Base-by-base conservation (phyloP, 2,329 filamentous ascomycete species). In the Venturia oleaginea region DNA sequence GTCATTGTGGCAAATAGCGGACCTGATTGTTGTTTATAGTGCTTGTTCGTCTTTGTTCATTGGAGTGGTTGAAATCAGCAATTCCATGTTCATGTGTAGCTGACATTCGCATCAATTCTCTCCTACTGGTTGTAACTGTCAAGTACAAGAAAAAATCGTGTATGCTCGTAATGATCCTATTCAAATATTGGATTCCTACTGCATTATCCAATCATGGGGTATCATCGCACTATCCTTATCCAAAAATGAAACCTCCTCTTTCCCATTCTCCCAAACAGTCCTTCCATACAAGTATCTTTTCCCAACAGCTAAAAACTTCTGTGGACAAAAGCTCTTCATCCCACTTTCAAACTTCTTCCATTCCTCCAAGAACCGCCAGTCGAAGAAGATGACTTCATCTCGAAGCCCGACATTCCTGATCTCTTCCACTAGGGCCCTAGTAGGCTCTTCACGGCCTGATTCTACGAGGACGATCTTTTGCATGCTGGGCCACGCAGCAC, bases 301-400 rank as follows among this genome's bases (percentile, higher is more conserved):
- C 32, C 37, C 32, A 24, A 64, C 37, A 37, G 34, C 43, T 34
- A 37, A 6, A 10, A 43, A 40, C 5, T 7, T 37, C 34, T 37
- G 8, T 4, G 40, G 24, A 19, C 24, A 51, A 22, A 32, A 38
- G 10, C n/a, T 38, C 15, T 37, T 22, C 17, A 34, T 34, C 27
- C 40, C 37, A 8, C 17, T 3, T 37, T 59, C 63, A 17, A 64
- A 22, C 8, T 46, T 55, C 30, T 11, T 27, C 62, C 30, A 57
- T n/a, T 63, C 62, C 37, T 64, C 63, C 55, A 64, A 24, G 13
- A 59, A 32, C n/a, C 63, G 37, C 63, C 63, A 64, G 48, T 64
- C 63, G 8, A 59, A 64, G 30, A 64, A 59, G 2, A 60, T 7
- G 4, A 64, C 37, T 30, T 43, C 43, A 51, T 64, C 63, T 34